Evolutionary conservation across 164 flowering plant species (phyloP).

Genomic region (Magnolia changhungtana): DNA sequence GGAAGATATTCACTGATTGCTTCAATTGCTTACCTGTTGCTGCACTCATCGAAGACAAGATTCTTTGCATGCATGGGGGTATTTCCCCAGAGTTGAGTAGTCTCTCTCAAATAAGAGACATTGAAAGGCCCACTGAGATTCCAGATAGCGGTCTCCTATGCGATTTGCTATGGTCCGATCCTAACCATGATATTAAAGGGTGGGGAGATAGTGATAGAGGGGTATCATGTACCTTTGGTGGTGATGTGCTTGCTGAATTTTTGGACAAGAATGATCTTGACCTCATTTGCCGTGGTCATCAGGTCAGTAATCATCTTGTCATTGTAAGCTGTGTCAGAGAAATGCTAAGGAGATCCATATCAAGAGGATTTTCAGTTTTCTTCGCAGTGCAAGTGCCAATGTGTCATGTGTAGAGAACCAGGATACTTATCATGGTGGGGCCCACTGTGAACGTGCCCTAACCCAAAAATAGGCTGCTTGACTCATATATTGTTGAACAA

Average conservation of each 20-base stretch:
- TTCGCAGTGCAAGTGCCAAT: not conserved
- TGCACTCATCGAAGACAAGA: conserved; percentile 46
- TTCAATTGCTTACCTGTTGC: conserved; percentile 55
- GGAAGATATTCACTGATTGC: conserved; percentile 61
- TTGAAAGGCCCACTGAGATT: conserved; percentile 44
- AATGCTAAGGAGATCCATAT: not conserved
- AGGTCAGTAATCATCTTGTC: conserved; percentile 27
- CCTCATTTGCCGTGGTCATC: conserved; percentile 54
- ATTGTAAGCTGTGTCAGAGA: not conserved
- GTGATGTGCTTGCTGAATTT: conserved; percentile 41
- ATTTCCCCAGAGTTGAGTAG: conserved; percentile 43
- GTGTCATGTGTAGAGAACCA: no score
- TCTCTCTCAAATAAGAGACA: conserved; percentile 34
- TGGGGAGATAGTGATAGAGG: conserved; percentile 54
- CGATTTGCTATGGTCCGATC: conserved; percentile 59
- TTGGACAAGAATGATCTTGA: conserved; percentile 45
- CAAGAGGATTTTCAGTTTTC: not conserved
- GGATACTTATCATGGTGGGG: no score
- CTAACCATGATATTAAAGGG: conserved; percentile 34
- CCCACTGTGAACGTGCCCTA: no score
- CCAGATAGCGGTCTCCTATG: conserved; percentile 51
- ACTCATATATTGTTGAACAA: no score
- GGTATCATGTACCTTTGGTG: conserved; percentile 48
- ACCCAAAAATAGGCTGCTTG: no score
- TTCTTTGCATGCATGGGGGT: conserved; percentile 57